Conservation (phyloP, 73 alveolate genomes). For the Blepharisma stoltei region DNA sequence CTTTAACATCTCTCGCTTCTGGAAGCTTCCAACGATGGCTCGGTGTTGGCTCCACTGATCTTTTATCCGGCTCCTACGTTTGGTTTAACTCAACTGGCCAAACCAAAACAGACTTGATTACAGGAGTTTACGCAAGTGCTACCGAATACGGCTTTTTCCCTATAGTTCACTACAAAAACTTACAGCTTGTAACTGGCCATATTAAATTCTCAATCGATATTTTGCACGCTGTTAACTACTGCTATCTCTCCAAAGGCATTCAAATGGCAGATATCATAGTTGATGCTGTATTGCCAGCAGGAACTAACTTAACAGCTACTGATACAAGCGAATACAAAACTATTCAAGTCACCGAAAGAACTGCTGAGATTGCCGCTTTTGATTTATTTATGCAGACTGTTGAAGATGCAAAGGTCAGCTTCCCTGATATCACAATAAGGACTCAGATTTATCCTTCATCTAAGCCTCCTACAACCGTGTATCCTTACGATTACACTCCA, state of each 20-base stretch:
- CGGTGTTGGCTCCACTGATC: constrained; percentile 17
- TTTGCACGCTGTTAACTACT: not conserved
- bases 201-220: not conserved
- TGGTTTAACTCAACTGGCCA: not conserved
- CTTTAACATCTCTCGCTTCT: constrained; percentile 2
- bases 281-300: constrained; percentile 9
- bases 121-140: not conserved
- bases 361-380: not conserved
- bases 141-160: constrained; percentile 6
- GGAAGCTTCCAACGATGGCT: not conserved
- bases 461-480: not conserved
- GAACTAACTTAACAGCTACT: not conserved
- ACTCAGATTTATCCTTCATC: not conserved
- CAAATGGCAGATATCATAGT: not conserved
- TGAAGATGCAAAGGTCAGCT: not conserved
- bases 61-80: not conserved
- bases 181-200: not conserved
- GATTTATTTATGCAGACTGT: not conserved
- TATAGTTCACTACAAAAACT: not conserved
- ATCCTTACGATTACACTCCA: not conserved
- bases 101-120: not conserved
- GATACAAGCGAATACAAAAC: not conserved
- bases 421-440: not conserved
- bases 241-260: not conserved
- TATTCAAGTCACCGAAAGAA: not conserved